Percentiles rank a stretch among this genome's conserved stretches.
Evolutionary conservation across 1,284 basidiomycete species (phyloP).

Genomic region (Xerocomus nothofagi): DNA sequence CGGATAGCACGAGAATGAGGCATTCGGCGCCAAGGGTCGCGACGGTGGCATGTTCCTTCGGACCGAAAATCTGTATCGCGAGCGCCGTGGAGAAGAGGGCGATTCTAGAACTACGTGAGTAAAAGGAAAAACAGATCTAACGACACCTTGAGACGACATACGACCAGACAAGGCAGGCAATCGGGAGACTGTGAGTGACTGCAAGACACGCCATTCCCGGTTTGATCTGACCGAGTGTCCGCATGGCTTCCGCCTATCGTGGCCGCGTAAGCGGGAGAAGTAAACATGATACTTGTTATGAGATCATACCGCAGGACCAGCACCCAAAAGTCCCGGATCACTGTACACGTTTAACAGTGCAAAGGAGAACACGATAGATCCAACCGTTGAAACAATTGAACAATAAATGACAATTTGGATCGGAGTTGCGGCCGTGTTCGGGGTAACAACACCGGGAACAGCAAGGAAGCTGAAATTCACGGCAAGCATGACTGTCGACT

Average conservation of each 20-base stretch:
- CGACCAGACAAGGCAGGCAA: slow-evolving; percentile 23
- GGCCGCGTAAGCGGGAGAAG: not conserved
- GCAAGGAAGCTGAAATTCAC: slow-evolving; percentile 23
- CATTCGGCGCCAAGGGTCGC: slow-evolving; percentile 11
- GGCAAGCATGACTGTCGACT: slow-evolving; percentile 27
- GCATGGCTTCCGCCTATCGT: slow-evolving; percentile 11
- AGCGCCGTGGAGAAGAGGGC: slow-evolving; percentile 14
- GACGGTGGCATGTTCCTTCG: not conserved
- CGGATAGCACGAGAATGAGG: slow-evolving; percentile 8
- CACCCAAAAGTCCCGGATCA: slow-evolving; percentile 9
- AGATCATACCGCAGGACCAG: slow-evolving; percentile 13
- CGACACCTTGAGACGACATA: slow-evolving; percentile 3
- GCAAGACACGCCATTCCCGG: slow-evolving; percentile 15
- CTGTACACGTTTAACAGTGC: slow-evolving; percentile 19
- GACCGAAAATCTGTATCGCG: slow-evolving; percentile 13
- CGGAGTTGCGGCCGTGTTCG: not conserved
- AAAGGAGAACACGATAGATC: slow-evolving; percentile 22
- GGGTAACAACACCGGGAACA: slow-evolving; percentile 9
- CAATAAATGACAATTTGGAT: slow-evolving; percentile 17
- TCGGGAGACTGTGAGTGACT: slow-evolving; percentile 19
- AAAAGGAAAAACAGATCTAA: not conserved
- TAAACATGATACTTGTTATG: not conserved
- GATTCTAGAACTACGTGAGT: slow-evolving; percentile 7
- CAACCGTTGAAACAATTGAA: slow-evolving; percentile 14
- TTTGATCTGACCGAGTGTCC: slow-evolving; percentile 4